Conservation (phyloP, 78 protist species). For the Dictyostelium brefeldianum region DNA sequence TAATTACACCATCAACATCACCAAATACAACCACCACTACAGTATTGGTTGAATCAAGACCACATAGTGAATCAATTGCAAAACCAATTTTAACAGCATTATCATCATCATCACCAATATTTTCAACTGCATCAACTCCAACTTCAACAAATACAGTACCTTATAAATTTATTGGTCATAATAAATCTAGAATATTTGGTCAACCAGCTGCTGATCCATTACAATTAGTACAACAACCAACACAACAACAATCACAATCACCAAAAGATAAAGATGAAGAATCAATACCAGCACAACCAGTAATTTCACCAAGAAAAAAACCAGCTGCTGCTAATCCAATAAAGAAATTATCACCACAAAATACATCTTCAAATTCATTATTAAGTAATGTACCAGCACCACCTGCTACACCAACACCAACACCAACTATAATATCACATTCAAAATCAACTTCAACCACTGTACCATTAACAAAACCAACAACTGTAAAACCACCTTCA, state of each 20-base stretch:
- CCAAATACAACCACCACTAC: background rate
- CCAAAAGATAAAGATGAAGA: background rate
- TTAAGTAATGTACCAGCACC: background rate
- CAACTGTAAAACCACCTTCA: background rate
- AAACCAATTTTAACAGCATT: constrained; percentile 18
- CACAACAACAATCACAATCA: background rate
- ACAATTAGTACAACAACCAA: background rate
- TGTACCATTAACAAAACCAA: background rate
- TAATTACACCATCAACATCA: background rate
- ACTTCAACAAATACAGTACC: background rate
- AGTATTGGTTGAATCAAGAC: background rate
- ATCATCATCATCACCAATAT: background rate
- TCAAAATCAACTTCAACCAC: background rate
- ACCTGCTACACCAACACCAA: background rate
- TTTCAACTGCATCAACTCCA: background rate
- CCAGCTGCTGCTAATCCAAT: background rate
- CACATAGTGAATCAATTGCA: background rate
- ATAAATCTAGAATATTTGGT: constrained; percentile 1
- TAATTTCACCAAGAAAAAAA: background rate
- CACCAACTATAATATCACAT: background rate
- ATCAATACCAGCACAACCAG: background rate
- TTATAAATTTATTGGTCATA: constrained; percentile 4
- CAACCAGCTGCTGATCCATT: background rate
- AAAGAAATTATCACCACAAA: background rate
- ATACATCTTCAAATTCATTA: constrained; percentile 15